Evolutionary conservation across 768 basidiomycete species (phyloP).

Genomic region (Polyporus arcularius): DNA sequence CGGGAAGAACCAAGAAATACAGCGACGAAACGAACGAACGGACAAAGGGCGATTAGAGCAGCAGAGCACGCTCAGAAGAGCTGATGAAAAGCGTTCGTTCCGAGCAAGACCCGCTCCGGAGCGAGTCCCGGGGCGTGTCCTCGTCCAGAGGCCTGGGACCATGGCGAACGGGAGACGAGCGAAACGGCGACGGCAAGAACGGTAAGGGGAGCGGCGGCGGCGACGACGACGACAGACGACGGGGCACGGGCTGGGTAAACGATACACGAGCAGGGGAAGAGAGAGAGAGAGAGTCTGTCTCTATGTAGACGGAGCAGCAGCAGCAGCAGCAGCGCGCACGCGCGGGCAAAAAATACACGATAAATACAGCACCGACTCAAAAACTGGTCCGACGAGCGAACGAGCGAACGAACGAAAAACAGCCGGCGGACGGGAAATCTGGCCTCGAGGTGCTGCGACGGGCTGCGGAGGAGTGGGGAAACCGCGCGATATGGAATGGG

Average conservation of each 20-base stretch:
- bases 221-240: background rate
- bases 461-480: no score
- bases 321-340: background rate
- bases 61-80: background rate
- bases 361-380: slow-evolving; percentile 15
- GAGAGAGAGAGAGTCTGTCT: background rate
- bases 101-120: slow-evolving; percentile 1
- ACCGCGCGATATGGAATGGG: no score
- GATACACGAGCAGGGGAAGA: slow-evolving; percentile 6
- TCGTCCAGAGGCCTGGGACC: no score
- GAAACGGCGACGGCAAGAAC: background rate
- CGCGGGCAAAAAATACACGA: slow-evolving; percentile 19
- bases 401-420: background rate
- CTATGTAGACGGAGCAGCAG: slow-evolving; percentile 7
- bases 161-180: background rate
- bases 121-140: background rate
- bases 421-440: background rate
- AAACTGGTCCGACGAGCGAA: background rate
- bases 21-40: slow-evolving; percentile 4
- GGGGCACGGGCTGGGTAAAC: background rate
- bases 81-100: background rate
- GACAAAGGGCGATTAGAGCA: background rate
- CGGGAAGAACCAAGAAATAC: slow-evolving; percentile 12
- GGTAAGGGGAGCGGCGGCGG: no score
- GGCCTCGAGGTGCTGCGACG: background rate